phyloP scores from a whole-genome alignment of 2,329 filamentous ascomycete genomes.

The Pestalotiopsis sp. region DNA sequence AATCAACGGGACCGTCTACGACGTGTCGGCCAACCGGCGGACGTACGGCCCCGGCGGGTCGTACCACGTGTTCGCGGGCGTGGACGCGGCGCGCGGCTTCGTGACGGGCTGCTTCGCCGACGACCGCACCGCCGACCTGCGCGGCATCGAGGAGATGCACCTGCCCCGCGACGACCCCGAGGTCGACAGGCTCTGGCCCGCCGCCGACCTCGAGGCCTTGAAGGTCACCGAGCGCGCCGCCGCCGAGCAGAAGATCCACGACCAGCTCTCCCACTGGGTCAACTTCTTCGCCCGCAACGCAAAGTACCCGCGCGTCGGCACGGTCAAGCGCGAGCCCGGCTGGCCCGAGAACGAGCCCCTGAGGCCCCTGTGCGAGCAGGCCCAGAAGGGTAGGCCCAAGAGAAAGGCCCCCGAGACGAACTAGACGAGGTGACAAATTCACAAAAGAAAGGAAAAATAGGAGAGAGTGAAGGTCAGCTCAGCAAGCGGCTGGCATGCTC shows the following conservation, averaged over 20 bases:
- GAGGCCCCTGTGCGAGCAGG: conserved; percentile 70
- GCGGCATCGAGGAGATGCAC: conserved; percentile 87
- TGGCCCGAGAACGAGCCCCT: conserved; percentile 65
- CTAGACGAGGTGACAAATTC: neutral
- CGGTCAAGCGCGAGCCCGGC: conserved; percentile 62
- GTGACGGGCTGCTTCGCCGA: conserved; percentile 91
- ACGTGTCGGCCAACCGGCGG: conserved; percentile 69
- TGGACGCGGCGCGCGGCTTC: conserved; percentile 84
- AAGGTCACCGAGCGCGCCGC: conserved; percentile 67
- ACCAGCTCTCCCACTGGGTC: conserved; percentile 78
- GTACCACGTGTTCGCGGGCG: conserved; percentile 85
- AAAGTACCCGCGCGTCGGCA: conserved; percentile 82
- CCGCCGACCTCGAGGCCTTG: conserved; percentile 53
- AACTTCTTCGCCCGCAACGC: conserved; percentile 78
- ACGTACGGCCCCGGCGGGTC: conserved; percentile 83
- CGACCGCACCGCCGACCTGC: conserved; percentile 81
- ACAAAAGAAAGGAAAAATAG: neutral
- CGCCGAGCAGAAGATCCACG: conserved; percentile 66
- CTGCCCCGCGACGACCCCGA: conserved; percentile 63
- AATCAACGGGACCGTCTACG: conserved; percentile 85
- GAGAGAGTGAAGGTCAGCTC: neutral
- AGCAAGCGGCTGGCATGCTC: neutral
- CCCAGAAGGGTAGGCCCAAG: conserved; percentile 58
- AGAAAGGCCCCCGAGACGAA: conserved; percentile 59
- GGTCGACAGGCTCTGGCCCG: conserved; percentile 60